Base-by-base conservation (phyloP, 257 asterid species). In the Capsicum pubescens region DNA sequence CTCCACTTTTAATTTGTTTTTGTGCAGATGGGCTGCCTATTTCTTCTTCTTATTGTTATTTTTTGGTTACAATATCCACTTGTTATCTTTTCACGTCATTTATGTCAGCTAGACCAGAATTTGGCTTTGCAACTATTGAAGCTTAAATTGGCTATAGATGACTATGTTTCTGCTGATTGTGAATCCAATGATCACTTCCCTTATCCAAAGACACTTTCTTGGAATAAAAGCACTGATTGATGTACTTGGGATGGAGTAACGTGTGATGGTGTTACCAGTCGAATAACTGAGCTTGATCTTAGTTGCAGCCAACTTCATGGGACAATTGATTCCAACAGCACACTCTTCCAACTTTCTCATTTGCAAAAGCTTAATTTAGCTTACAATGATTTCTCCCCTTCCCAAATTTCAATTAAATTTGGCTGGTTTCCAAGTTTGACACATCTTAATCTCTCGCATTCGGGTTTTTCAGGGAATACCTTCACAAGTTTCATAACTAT, bases 241-340 rank as follows among this genome's bases (percentile, higher is more conserved):
- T 76, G 90, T 60, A 68, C 6, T 15, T 87, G 90, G 88, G 87
- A 87, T 79, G 90, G 88, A 35, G 82, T 87, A n/a, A 87, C 76
- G 3, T 85, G 88, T 79, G 84, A 85, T 36, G n/a, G 32, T 12
- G 46, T 83, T 32, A 72, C 79, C 2, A 87, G 90, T 56, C 68
- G 58, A 13, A 84, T 87, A 32, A 79, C 72, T 3, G 78, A 70
- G 10, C 84, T 87, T 80, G 86, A 87, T 72, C 86, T 87, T 14
- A 78, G 81, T 5, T 84, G 88, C 77, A 83, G 88, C 70, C 81
- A 82, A 82, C 85, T 85, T 87, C 84, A 63, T n/a, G 88, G 90
- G 8, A 72, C 50, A 16, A 85, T 85, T 12, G 69, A 79, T 46
- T 71, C 86, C 13, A 85, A 83, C 56, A 85, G 70, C 83, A 69